Base-by-base conservation (phyloP, 257 asterid species). In the Osmanthus fragrans region DNA sequence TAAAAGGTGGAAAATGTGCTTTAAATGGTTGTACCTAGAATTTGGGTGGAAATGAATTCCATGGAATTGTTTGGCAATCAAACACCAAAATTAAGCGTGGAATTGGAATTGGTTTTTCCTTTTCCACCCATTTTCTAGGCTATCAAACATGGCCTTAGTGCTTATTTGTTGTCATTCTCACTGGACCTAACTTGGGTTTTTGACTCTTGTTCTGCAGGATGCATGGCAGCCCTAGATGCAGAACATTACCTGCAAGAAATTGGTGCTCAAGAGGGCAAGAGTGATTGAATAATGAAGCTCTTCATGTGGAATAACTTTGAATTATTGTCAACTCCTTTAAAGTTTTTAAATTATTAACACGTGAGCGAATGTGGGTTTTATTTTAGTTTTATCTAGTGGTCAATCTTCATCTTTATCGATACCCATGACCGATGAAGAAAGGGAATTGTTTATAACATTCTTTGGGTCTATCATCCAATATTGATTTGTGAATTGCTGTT, bases 211-310 rank as follows among this genome's bases (percentile, higher is more conserved):
- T 63, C 30, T 84, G 91, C 87, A 94, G 97, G 99, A 58, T 92
- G 98, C 86, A 94, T 94, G 98, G 98, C 98, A 45, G 99, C 99
- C 40, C 80, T 94, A 75, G 98, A 94, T 84, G 99, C 99, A 27
- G 98, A 94, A 82, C 99, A 94, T 84, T 94, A 90, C 85, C 91
- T 94, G 83, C 99, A 92, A 80, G 98, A 87, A 78, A 86, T 89
- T 74, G 96, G 94, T 79, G 73, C 96, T 29, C 98, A 91, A 84
- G 95, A 85, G 93, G 99, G 96, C 82, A 94, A 91, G 97, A 91
- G 94, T 78, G 98, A 91, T 83, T 94, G 91, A 94, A 76, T 60
- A 80, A 75, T 70, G 81, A 79, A 84, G 82, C 85, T 77, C 68
- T 69, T 72, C 67, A 70, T 30, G 33, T 83, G 80, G 82, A 77